Conservation (phyloP, 257 asterid species). For the Linderniella brevidens region DNA sequence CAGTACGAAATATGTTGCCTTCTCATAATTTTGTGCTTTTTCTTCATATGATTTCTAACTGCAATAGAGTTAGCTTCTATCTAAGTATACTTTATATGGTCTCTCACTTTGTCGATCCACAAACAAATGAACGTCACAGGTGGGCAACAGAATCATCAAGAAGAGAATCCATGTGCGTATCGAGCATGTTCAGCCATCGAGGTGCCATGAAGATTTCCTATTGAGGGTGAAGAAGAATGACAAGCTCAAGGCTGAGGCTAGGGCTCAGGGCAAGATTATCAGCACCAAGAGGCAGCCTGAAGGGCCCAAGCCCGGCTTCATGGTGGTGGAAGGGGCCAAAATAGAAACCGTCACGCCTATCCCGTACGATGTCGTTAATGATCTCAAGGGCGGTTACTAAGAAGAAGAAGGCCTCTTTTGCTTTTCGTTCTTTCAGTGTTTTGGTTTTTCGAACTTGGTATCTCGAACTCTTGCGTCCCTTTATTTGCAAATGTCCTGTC, state of each 20-base stretch:
- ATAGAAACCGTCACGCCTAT: slow-evolving; percentile 25
- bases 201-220: slow-evolving; percentile 52
- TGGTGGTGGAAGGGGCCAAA: slow-evolving; percentile 65
- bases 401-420: neutral
- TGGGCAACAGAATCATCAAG: slow-evolving; percentile 42
- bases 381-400: slow-evolving; percentile 76
- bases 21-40: too few relatives aligned
- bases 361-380: slow-evolving; percentile 79
- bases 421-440: neutral
- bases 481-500: too few relatives aligned
- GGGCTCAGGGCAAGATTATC: slow-evolving; percentile 48
- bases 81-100: neutral
- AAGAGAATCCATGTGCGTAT: slow-evolving; percentile 68
- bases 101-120: neutral
- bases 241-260: slow-evolving; percentile 48
- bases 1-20: too few relatives aligned
- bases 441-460: too few relatives aligned
- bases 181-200: slow-evolving; percentile 58
- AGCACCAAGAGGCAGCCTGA: slow-evolving; percentile 68
- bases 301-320: slow-evolving; percentile 74
- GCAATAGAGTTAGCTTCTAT: neutral
- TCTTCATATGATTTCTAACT: too few relatives aligned
- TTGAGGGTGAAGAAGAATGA: slow-evolving; percentile 51
- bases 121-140: slow-evolving; percentile 18
- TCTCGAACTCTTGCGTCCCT: neutral